Base-by-base conservation (phyloP, 2,329 filamentous ascomycete genomes). In the Penicillium sp. region DNA sequence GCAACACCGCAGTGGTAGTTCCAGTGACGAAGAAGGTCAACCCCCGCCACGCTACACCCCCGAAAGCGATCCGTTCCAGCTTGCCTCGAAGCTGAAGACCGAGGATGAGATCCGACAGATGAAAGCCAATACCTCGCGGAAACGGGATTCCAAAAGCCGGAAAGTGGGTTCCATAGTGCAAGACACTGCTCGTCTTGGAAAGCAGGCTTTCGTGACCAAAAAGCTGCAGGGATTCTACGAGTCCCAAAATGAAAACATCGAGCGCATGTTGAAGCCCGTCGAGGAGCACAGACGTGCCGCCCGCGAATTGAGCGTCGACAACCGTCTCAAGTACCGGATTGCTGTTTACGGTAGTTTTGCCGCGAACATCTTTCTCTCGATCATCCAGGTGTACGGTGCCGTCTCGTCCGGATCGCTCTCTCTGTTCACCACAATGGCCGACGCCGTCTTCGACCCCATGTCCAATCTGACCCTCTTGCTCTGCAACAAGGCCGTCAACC, bases 401-500 rank as follows among this genome's bases (percentile, higher is more conserved):
- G 83, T 90, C 44, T 85, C 89, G 0, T 96, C 92, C 0, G 86
- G 89, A 45, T 97, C 92, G n/a, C 83, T 97, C 35, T 96, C 93
- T 5, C 85, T 99, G 45, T 97, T 97, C 78, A 97, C 94, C 16
- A 99, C 93, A 61, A 96, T 96, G 89, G 93, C 92, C 16, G 94
- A 99, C 74, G 87, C 92, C 50, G 82, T 97, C 62, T 97, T 97
- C 76, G 94, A 97, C 70, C 94, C 92, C 9, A 71, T 95, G 68
- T 93, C 89, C 68, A 97, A 96, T 69, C 73, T 97, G 50, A 93
- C 90, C 1, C 82, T 97, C 14, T 91, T 97, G 56, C 75, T 96
- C 37, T 91, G 89, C 58, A 89, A 92, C 73, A 90, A 93, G 48
- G 93, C 94, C 48, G 91, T 97, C 63, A 89, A 89, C 66, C 86